Evolutionary conservation across 2,329 filamentous ascomycete genomes (phyloP), one percentile per base, ranked within the genome.

Genomic region (Lizonia empirigonia): DNA sequence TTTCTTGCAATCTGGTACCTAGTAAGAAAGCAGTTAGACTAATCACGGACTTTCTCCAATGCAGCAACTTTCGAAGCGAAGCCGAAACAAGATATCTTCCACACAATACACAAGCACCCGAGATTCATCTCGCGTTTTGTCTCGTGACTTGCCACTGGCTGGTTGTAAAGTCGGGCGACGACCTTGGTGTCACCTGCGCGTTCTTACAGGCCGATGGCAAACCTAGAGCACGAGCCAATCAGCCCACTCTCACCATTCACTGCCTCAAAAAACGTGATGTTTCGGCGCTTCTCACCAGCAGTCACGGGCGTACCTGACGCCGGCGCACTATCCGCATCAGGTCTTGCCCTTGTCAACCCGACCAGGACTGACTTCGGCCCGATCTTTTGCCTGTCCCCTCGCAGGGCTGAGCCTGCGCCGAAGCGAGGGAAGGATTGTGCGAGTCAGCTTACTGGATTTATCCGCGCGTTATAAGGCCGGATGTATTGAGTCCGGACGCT

Each of bases 391-490:
- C 2, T n/a, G 8, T 7, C 5, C 6, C 10, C 18, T 27, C 40
- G 32, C 48, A 52, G 33, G 44, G 49, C 49, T 52, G 49, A 47
- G 37, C n/a, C 27, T 46, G 42, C 19, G 7, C 5, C 5, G 7
- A 4, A 1, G 13, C 6, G 19, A n/a, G 5, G 15, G 13, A 8
- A 36, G 1, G 13, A 5, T 6, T 8, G 20, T 27, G 22, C 49
- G 37, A 52, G 49, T 44, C 49, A 47, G 16, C 4, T 29, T 23
- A 32, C 24, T 7, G n/a, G n/a, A 19, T 22, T 35, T 51, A 32
- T 41, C 48, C 35, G 24, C 36, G 41, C 35, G 23, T 30, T 30
- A 24, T 24, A 30, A 22, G 15, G 6, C 36, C 49, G 42, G 20
- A 18, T 37, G 37, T 23, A 37, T 3, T 19, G 37, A 22, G 42